Evolutionary conservation across 2,329 filamentous ascomycete species (phyloP), one percentile per base, ranked within the genome.

Genomic region (Penicillium concentricum): DNA sequence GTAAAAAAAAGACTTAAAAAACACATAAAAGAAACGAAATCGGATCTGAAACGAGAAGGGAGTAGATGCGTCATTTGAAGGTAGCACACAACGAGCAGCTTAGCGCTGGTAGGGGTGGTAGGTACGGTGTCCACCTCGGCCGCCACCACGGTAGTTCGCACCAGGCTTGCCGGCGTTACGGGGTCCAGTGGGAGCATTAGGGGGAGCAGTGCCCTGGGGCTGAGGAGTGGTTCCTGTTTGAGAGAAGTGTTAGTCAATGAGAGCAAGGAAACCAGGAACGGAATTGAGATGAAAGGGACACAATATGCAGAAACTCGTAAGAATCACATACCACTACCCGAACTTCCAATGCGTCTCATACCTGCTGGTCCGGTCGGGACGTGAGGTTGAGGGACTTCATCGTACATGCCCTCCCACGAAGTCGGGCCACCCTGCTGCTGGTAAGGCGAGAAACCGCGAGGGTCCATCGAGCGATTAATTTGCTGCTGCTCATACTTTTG

Each of bases 371-470:
- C 82, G 16, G 77, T 79, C 62, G 80, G 78, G 55, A 87, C 83
- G 66, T 87, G 87, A 5, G 91, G 91, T 71, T 93, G 91, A 16
- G 92, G 92, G 2, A 92, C 90, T 72, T 97, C 93, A 72, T 97
- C 93, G 74, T 97, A 97, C 92, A 96, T 96, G 69, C 93, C 93
- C 74, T 97, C 93, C 92, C 92, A 97, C 39, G 88, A 92, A 24
- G 90, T 91, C n/a, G 89, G 88, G 16, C 86, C 86, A 43, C 85
- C 86, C 55, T 82, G 68, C 72, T 81, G 68, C 73, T 81, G 72
- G 59, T 78, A 76, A 38, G 76, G 71, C 54, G 75, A 69, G 68
- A 75, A 75, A 18, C 63, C 70, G 13, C 75, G 74, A 51, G 70
- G 72, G 20, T 76, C 74, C 44, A 76, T 79, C 75, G 73, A 75